A percentile compares a stretch with the other conserved stretches of the same genome.
These are phyloP conservation scores for Pilobolus umbonatus DNA, from an alignment of 192 early-diverging fungal genomes.

Conservation along the genomic window DNA sequence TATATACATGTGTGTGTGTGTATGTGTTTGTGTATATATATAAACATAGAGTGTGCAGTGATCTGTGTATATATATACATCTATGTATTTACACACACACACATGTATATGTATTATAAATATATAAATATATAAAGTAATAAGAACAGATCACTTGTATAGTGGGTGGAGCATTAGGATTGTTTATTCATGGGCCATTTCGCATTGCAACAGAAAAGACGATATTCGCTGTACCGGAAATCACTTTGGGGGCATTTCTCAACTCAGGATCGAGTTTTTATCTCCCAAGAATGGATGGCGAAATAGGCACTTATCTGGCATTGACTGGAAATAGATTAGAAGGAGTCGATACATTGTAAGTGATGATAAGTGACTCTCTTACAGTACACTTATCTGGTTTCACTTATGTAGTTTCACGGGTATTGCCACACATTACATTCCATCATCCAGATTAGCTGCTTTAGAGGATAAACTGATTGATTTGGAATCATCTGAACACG, in stretches of 20 bases:
- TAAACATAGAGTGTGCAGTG: not conserved
- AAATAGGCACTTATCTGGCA: conserved; percentile 87
- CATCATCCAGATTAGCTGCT: conserved; percentile 70
- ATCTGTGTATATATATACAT: not conserved
- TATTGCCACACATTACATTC: conserved; percentile 94
- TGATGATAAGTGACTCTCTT: conserved; percentile 1
- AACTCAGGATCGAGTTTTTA: conserved; percentile 95
- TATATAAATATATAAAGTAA: not conserved
- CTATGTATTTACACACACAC: too few relatives aligned
- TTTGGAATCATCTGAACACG: conserved; percentile 73
- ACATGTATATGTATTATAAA: not conserved
- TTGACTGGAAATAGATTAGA: conserved; percentile 76
- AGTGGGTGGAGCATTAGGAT: conserved; percentile 95
- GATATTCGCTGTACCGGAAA: conserved; percentile 92
- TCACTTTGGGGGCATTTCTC: conserved; percentile 88
- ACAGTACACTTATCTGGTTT: not conserved
- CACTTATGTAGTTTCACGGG: conserved; percentile 60
- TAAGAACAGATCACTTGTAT: not conserved
- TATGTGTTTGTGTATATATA: not conserved
- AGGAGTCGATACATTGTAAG: conserved; percentile 82
- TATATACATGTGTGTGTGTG: not conserved
- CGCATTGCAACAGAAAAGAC: conserved; percentile 93
- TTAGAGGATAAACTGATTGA: conserved; percentile 82
- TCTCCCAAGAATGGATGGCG: conserved; percentile 89
- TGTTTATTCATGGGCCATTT: conserved; percentile 93